phyloP scores from a whole-genome alignment of 495 filamentous ascomycete genomes.

The Neurospora sp. region DNA sequence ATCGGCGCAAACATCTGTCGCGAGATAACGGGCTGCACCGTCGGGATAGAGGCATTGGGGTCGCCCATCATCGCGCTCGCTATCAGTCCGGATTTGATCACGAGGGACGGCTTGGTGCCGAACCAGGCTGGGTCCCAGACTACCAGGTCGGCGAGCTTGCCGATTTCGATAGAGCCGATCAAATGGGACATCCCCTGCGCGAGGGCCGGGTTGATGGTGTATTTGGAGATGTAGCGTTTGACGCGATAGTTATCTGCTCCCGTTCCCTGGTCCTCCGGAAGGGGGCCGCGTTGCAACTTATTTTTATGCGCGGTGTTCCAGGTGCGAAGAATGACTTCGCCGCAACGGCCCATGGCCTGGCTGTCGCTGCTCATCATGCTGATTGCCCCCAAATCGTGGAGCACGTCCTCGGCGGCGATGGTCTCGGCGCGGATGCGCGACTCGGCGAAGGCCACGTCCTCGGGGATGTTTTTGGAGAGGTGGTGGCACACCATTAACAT shows the following conservation, averaged over 20 bases:
- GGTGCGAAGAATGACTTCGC: constrained; percentile 87
- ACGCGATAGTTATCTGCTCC: constrained; percentile 89
- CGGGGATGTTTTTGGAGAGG: constrained; percentile 79
- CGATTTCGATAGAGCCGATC: constrained; percentile 78
- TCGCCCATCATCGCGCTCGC: constrained; percentile 87
- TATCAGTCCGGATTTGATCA: constrained; percentile 90
- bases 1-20: constrained; percentile 79
- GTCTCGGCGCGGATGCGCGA: constrained; percentile 91
- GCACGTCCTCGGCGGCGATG: constrained; percentile 93
- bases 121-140: constrained; percentile 83
- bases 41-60: constrained; percentile 87
- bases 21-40: constrained; percentile 76
- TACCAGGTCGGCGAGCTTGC: constrained; percentile 87
- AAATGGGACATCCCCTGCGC: constrained; percentile 89
- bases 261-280: constrained; percentile 71
- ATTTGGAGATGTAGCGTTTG: constrained; percentile 90
- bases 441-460: constrained; percentile 95
- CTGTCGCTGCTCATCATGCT: constrained; percentile 97
- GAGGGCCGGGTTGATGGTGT: constrained; percentile 93
- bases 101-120: constrained; percentile 72
- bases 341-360: constrained; percentile 95
- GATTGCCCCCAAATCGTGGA: constrained; percentile 93
- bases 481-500: constrained; percentile 99
- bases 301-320: constrained; percentile 99
- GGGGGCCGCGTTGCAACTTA: constrained; percentile 69